These are phyloP conservation scores for Fusarium miscanthi DNA, from an alignment of 2,329 filamentous ascomycete species.

Conservation along the genomic window DNA sequence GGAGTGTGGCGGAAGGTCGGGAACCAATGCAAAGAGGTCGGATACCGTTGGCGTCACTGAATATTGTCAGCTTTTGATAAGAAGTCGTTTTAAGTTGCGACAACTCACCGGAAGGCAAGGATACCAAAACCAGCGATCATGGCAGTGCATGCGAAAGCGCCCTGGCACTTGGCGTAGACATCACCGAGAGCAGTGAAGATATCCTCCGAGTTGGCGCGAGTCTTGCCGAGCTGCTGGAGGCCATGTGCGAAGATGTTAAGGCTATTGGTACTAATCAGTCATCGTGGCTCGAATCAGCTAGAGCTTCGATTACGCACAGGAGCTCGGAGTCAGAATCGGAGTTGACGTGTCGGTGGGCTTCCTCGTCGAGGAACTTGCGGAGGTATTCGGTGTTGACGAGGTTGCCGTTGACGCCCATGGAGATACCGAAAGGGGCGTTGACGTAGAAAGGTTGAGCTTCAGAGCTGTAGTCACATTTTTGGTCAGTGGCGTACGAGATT, in stretches of 20 bases:
- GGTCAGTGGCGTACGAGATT: background rate
- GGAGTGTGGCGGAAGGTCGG: slow-evolving; percentile 71
- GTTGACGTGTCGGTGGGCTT: slow-evolving; percentile 88
- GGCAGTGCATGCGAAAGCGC: slow-evolving; percentile 82
- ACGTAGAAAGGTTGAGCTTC: slow-evolving; percentile 95
- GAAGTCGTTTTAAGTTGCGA: slow-evolving; percentile 61
- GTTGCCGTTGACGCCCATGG: slow-evolving; percentile 79
- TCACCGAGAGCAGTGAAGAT: slow-evolving; percentile 77
- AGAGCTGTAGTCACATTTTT: slow-evolving; percentile 62
- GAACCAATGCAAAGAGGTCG: slow-evolving; percentile 84
- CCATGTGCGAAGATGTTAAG: slow-evolving; percentile 89
- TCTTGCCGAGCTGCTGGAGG: slow-evolving; percentile 82
- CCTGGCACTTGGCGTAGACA: slow-evolving; percentile 79
- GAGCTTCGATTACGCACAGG: slow-evolving; percentile 16
- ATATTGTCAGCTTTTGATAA: slow-evolving; percentile 60
- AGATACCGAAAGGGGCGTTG: slow-evolving; percentile 67
- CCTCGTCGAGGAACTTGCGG: slow-evolving; percentile 76
- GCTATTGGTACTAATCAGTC: slow-evolving; percentile 68
- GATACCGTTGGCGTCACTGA: slow-evolving; percentile 68
- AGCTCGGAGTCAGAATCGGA: slow-evolving; percentile 83
- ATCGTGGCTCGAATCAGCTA: background rate
- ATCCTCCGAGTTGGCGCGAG: slow-evolving; percentile 81
- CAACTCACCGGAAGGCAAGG: slow-evolving; percentile 74
- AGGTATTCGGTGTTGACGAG: slow-evolving; percentile 81
- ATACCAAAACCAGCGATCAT: slow-evolving; percentile 87